Base-by-base conservation (phyloP, 2,329 filamentous ascomycete species). In the Arachnomyces sp. region DNA sequence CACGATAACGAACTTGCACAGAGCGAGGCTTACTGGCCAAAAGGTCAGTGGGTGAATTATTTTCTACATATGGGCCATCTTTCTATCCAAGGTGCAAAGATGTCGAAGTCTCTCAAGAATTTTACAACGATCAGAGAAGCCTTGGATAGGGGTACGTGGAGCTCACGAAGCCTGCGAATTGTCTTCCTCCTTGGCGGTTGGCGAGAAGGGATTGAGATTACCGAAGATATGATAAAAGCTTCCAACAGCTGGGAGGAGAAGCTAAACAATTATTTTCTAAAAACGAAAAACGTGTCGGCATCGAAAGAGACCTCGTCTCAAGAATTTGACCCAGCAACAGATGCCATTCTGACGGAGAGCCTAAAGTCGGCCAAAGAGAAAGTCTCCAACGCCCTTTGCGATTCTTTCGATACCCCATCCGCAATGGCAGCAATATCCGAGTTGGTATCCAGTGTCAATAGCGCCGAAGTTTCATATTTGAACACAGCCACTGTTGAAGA, bases 31-130 rank as follows among this genome's bases (percentile, higher is more conserved):
- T 90, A 85, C 61, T 93, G 76, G 74, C 60, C 65, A 37, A 60
- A 64, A 11, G 50, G 68, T 32, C 85, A 85, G 44, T 94, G 90
- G 90, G 84, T 94, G 36, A 94, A 92, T 58, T 94, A 95, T 65
- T 96, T 95, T 65, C 59, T 95, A 12, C 90, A 95, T 58, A 95
- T 93, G 82, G 90, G 90, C 0, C 90, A 96, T 59, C 66, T 95
- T 35, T 83, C 81, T 5, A 95, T 96, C 42, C 78, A 82, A 17
- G 89, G 90, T 0, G 86, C 81, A 15, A 96, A 96, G 63, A 96
- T 96, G 90, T 90, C 83, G 42, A 96, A 96, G 63, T 87, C 81
- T 12, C 66, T 96, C 42, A 95, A 96, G 69, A 96, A 95, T 62
- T 95, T 95, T 62, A 87, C 87, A 30, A 94, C 90, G 0, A 94